Evolutionary conservation across 169 alveolate genomes (phyloP).

Genomic region (Besnoitia besnoiti): DNA sequence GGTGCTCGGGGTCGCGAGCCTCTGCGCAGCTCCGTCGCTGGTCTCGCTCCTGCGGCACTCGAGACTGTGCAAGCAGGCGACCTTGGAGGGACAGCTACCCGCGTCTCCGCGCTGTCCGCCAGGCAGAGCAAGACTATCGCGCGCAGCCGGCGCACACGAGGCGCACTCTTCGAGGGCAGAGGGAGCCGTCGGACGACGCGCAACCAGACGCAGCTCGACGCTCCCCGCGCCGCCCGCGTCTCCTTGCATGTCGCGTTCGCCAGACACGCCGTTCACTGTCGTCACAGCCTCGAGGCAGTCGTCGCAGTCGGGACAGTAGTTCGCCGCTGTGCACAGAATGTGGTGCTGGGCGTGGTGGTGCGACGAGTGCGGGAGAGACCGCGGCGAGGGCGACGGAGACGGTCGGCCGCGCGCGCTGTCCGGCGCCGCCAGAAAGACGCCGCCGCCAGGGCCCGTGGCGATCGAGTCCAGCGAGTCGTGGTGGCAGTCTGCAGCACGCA

Average conservation of each 20-base stretch:
- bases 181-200: background rate
- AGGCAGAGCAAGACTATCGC: background rate
- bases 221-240: background rate
- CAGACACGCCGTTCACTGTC: slow-evolving; percentile 27
- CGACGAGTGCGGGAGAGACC: slow-evolving; percentile 45
- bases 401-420: background rate
- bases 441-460: background rate
- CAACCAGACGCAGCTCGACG: background rate
- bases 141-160: background rate
- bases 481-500: background rate
- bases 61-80: background rate
- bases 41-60: background rate
- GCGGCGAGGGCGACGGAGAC: background rate
- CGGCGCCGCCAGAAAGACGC: background rate
- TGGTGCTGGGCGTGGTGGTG: slow-evolving; percentile 59
- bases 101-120: background rate
- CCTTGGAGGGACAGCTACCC: too few species aligned
- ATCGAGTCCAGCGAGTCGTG: background rate
- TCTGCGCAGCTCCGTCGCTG: background rate
- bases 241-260: background rate
- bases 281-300: slow-evolving; percentile 53
- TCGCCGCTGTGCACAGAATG: slow-evolving; percentile 38
- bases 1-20: too few species aligned
- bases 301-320: slow-evolving; percentile 56
- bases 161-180: background rate